A percentile compares a stretch with the other conserved stretches of the same genome.
Conservation (phyloP, 108 stramenopile species). For the Fistulifera pelliculosa region DNA sequence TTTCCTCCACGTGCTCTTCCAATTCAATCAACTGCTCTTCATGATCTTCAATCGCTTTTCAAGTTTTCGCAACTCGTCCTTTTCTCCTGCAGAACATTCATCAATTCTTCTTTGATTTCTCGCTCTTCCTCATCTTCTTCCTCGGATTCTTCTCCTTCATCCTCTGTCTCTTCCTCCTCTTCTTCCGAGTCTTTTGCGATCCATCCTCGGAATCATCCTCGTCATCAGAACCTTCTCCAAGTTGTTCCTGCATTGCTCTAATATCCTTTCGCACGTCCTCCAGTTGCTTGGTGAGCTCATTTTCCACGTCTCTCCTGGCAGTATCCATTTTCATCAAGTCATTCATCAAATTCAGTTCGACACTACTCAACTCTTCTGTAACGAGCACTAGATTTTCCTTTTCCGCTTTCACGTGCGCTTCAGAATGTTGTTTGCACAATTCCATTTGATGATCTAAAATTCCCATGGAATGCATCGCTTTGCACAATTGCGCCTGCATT, state of each 20-base stretch:
- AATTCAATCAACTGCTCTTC: background rate
- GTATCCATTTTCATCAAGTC: slow-evolving; percentile 47
- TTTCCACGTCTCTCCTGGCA: slow-evolving; percentile 43
- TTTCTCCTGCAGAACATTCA: slow-evolving; percentile 1
- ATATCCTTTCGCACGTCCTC: slow-evolving; percentile 30
- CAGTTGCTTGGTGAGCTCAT: slow-evolving; percentile 32
- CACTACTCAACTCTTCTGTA: slow-evolving; percentile 48
- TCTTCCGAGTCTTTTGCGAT: slow-evolving; percentile 19
- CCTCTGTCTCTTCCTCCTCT: slow-evolving; percentile 18
- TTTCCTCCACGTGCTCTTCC: background rate
- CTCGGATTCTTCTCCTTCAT: slow-evolving; percentile 18
- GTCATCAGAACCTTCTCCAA: slow-evolving; percentile 25
- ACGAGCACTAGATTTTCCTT: slow-evolving; percentile 40
- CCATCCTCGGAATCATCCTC: slow-evolving; percentile 25
- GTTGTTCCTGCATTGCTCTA: slow-evolving; percentile 22
- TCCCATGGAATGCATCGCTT: slow-evolving; percentile 75
- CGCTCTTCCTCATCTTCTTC: slow-evolving; percentile 4
- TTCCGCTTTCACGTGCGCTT: slow-evolving; percentile 30
- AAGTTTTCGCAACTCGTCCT: background rate
- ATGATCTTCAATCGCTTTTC: background rate
- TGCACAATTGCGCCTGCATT: slow-evolving; percentile 75
- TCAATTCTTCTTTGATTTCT: slow-evolving; percentile 3
- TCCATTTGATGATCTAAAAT: slow-evolving; percentile 73
- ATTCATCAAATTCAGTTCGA: slow-evolving; percentile 73
- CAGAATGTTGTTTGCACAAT: slow-evolving; percentile 33